A percentile compares a stretch with the other conserved stretches of the same genome.
phyloP scores from a whole-genome alignment of 805 yeast genomes.

The Ogataea pini region DNA sequence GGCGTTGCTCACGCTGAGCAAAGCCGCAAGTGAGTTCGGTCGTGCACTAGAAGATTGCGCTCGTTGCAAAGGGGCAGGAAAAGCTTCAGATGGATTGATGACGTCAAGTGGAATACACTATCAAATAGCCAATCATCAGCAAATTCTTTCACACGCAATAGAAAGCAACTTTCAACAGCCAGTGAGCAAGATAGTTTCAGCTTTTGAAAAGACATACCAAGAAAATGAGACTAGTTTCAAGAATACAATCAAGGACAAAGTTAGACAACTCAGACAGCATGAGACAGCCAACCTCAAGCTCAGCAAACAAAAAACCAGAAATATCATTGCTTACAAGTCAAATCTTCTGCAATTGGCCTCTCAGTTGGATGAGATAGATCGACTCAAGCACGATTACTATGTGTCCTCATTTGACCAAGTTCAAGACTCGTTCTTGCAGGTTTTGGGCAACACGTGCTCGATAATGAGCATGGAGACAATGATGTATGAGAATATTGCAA shows the following conservation, averaged over 20 bases:
- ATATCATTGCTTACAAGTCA: slow-evolving; percentile 65
- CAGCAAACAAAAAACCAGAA: slow-evolving; percentile 60
- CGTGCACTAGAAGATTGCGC: slow-evolving; percentile 66
- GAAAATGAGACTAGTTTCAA: slow-evolving; percentile 56
- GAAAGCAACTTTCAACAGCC: slow-evolving; percentile 58
- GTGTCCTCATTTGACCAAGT: slow-evolving; percentile 61
- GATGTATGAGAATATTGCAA: slow-evolving; percentile 75
- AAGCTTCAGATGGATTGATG: slow-evolving; percentile 60
- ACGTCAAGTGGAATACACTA: slow-evolving; percentile 78
- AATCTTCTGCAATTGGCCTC: slow-evolving; percentile 67
- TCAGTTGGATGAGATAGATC: slow-evolving; percentile 78
- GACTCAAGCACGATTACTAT: slow-evolving; percentile 72
- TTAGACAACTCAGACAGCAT: slow-evolving; percentile 53
- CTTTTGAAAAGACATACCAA: slow-evolving; percentile 45
- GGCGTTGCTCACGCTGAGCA: slow-evolving; percentile 49
- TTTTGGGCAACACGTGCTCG: slow-evolving; percentile 59
- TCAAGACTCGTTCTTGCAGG: slow-evolving; percentile 57
- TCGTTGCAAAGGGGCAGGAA: slow-evolving; percentile 60
- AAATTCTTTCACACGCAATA: slow-evolving; percentile 61
- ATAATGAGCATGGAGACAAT: slow-evolving; percentile 79
- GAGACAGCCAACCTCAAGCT: slow-evolving; percentile 63
- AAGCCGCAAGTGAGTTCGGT: slow-evolving; percentile 72
- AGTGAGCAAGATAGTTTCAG: slow-evolving; percentile 43
- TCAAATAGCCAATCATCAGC: slow-evolving; percentile 75
- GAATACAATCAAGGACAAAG: slow-evolving; percentile 50